Base-by-base conservation (phyloP, 2,329 filamentous ascomycete genomes). In the Emergomyces pasteurianus region DNA sequence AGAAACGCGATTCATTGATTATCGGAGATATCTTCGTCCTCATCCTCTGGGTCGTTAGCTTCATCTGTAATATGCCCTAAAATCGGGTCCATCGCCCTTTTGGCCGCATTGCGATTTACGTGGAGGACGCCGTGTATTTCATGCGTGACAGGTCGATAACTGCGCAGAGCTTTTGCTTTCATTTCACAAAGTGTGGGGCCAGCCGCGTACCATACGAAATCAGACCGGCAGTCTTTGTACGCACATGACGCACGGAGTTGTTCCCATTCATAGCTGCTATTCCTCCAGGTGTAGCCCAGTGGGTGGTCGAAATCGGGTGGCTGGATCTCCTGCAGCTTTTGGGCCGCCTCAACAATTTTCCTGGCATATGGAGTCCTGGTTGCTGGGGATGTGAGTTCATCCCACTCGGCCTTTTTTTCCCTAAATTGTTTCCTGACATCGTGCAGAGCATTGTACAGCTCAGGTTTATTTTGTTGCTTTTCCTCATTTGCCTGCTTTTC, bases 181-280 rank as follows among this genome's bases (percentile, higher is more conserved):
- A 74, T 65, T 31, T 66, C 61, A 53, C 71, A 72, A 4, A 74
- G 63, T 34, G 68, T 64, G 2, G 61, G 46, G 7, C 69, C 70
- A 0, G 66, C 68, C 0, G 67, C 62, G 31, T 68, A 65, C 68
- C 68, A 72, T 16, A 64, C 53, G 26, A 63, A 67, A 4, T 60
- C 60, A 7, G 38, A 26, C 28, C 28, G 10, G 26, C 28, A n/a
- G 40, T 58, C 2, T 14, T 64, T 58, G 62, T 78, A 76, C 1
- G 70, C 65, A 34, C 68, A 74, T 1, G 75, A 77, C 2, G 77
- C 76, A 47, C 77, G 64, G 4, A 78, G 42, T 3, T 64, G 64
- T 8, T 65, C 64, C 71, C 72, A 76, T 52, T 73, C 70, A 23
- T 65, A 57, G 0, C 56, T 64, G 50, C 68, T 70, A 58, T 70